These are phyloP conservation scores for Teratosphaeria nubilosa DNA, from an alignment of 2,329 filamentous ascomycete species.

Conservation along the genomic window DNA sequence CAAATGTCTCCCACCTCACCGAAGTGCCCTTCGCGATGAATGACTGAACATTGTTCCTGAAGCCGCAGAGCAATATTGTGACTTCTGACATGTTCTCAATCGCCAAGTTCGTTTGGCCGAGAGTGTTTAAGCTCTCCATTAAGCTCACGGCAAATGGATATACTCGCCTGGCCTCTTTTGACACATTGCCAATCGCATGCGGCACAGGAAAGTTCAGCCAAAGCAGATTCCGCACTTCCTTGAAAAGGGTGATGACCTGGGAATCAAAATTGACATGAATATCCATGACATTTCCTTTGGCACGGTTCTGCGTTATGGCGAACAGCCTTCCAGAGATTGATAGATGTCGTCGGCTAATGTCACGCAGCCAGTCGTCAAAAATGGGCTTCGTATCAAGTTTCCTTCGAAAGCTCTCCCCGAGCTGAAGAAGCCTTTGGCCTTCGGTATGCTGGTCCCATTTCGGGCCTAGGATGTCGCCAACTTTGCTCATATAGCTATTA, in stretches of 20 bases:
- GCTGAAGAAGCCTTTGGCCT: constrained; percentile 83
- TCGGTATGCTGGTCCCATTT: constrained; percentile 93
- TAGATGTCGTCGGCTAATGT: constrained; percentile 79
- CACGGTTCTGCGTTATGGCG: constrained; percentile 74
- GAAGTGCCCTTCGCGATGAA: constrained; percentile 81
- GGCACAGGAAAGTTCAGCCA: constrained; percentile 95
- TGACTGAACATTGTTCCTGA: constrained; percentile 79
- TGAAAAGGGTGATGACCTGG: constrained; percentile 95
- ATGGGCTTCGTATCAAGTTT: constrained; percentile 91
- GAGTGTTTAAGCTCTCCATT: constrained; percentile 96
- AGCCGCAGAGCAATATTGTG: constrained; percentile 76
- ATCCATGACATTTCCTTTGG: constrained; percentile 82
- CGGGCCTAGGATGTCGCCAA: constrained; percentile 91
- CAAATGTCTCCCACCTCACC: constrained; percentile 93
- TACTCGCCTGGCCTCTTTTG: constrained; percentile 96
- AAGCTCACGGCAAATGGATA: constrained; percentile 96
- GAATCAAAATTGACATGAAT: constrained; percentile 92
- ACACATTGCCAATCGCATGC: constrained; percentile 87
- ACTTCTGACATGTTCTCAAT: constrained; percentile 82
- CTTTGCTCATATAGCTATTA: constrained; percentile 94
- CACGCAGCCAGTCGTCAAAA: constrained; percentile 89
- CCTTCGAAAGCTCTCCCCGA: constrained; percentile 88
- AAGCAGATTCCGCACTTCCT: constrained; percentile 89
- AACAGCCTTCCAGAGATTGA: constrained; percentile 89
- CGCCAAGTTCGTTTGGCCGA: constrained; percentile 75